phyloP scores from a whole-genome alignment of 495 filamentous ascomycete species.

The Aspergillus biplanus region DNA sequence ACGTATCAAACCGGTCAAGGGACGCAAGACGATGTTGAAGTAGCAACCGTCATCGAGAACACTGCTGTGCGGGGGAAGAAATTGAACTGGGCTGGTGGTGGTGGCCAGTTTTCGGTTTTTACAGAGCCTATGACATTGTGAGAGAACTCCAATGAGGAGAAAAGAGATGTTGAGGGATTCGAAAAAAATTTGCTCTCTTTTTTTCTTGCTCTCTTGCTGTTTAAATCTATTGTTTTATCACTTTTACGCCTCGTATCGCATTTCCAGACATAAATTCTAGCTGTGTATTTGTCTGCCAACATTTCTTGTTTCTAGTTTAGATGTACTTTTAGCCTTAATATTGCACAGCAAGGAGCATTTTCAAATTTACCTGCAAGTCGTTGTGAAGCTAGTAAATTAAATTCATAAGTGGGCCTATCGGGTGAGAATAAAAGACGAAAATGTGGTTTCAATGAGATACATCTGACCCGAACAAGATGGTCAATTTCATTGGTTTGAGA shows the following conservation, averaged over 20 bases:
- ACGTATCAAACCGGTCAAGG: slow-evolving; percentile 68
- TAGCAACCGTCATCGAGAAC: slow-evolving; percentile 62
- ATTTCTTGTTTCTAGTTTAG: slow-evolving; percentile 4
- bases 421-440: no score
- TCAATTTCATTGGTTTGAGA: neutral
- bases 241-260: no score
- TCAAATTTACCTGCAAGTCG: neutral
- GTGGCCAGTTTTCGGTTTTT: slow-evolving; percentile 64
- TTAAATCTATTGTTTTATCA: no score
- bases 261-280: no score
- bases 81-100: slow-evolving; percentile 61
- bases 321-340: slow-evolving; percentile 12
- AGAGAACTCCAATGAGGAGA: neutral
- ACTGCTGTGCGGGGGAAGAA: slow-evolving; percentile 59
- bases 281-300: neutral
- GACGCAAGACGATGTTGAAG: slow-evolving; percentile 58
- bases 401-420: neutral
- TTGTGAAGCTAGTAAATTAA: neutral
- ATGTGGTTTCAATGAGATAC: no score
- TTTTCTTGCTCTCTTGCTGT: no score
- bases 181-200: no score
- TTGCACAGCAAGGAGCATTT: slow-evolving; percentile 2
- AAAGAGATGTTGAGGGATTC: neutral
- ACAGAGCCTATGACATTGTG: slow-evolving; percentile 33
- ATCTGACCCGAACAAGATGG: no score